A percentile compares a stretch with the other conserved stretches of the same genome.
phyloP scores from a whole-genome alignment of 139 green algal genomes.

The Chlorella vulgaris region DNA sequence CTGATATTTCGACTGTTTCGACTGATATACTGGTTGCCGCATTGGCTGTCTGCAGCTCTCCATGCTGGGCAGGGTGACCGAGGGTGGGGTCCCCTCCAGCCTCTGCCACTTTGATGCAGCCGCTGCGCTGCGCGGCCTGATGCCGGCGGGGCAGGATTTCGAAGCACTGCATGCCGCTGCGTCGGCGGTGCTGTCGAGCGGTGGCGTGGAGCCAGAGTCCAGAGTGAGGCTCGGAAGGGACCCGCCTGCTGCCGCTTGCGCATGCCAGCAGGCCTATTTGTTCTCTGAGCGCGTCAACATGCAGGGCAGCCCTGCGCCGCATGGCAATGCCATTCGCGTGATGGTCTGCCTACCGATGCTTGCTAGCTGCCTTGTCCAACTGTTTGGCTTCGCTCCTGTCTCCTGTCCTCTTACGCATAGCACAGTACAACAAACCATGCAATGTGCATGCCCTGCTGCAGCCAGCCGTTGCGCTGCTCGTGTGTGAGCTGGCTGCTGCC shows the following conservation, averaged over 20 bases:
- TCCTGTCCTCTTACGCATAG: neutral
- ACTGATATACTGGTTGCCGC: too few species aligned
- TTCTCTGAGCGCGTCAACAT: too few species aligned
- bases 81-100: too few species aligned
- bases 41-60: neutral
- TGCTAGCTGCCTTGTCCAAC: too few species aligned
- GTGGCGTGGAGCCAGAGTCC: neutral
- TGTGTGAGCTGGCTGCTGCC: neutral
- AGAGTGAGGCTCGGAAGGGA: neutral
- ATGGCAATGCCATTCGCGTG: too few species aligned
- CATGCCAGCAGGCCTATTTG: neutral
- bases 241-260: neutral
- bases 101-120: constrained; percentile 6
- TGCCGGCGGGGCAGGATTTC: neutral
- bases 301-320: too few species aligned
- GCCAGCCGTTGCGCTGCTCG: constrained; percentile 22
- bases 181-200: neutral
- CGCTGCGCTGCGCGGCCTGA: constrained; percentile 1
- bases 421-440: neutral
- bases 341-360: too few species aligned
- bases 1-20: too few species aligned
- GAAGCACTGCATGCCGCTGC: neutral
- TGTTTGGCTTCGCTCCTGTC: neutral
- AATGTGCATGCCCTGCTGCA: neutral
- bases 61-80: neutral